These are phyloP conservation scores for Periconia digitata DNA, from an alignment of 2,329 filamentous ascomycete species.

Conservation along the genomic window DNA sequence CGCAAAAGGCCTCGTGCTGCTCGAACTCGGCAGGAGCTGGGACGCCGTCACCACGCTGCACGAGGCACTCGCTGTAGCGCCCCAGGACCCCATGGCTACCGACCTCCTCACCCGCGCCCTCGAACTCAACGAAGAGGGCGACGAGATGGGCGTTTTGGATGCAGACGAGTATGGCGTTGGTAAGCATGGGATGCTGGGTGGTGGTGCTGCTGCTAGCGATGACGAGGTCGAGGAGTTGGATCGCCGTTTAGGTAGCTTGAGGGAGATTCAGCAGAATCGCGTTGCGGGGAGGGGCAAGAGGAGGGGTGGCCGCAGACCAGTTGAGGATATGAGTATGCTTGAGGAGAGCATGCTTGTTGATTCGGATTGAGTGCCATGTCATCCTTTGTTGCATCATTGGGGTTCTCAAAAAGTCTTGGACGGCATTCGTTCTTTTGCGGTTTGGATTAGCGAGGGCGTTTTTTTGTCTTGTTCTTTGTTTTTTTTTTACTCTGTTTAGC, in stretches of 20 bases:
- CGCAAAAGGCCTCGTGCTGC: conserved; percentile 79
- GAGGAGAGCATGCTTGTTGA: conserved; percentile 59
- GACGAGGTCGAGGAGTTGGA: conserved; percentile 56
- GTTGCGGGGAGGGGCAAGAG: conserved; percentile 59
- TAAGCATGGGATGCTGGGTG: neutral
- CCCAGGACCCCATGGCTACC: conserved; percentile 79
- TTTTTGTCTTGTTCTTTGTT: no score
- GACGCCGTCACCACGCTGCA: conserved; percentile 83
- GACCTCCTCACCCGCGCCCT: conserved; percentile 72
- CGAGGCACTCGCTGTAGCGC: conserved; percentile 76
- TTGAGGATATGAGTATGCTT: conserved; percentile 42
- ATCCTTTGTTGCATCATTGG: neutral
- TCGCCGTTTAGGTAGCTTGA: conserved; percentile 55
- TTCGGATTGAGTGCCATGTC: conserved; percentile 52
- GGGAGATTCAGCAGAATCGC: conserved; percentile 46
- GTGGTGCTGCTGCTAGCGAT: conserved; percentile 16
- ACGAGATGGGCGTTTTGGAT: conserved; percentile 3
- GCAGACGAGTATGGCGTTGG: conserved; percentile 4
- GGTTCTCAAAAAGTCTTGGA: neutral
- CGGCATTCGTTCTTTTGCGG: no score
- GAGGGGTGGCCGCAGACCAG: conserved; percentile 51
- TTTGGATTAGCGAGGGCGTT: neutral
- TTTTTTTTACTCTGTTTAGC: no score
- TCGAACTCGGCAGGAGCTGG: conserved; percentile 73
- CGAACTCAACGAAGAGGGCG: conserved; percentile 44